phyloP scores from a whole-genome alignment of 192 early-diverging fungal species.

The Chytriomyces confervae region DNA sequence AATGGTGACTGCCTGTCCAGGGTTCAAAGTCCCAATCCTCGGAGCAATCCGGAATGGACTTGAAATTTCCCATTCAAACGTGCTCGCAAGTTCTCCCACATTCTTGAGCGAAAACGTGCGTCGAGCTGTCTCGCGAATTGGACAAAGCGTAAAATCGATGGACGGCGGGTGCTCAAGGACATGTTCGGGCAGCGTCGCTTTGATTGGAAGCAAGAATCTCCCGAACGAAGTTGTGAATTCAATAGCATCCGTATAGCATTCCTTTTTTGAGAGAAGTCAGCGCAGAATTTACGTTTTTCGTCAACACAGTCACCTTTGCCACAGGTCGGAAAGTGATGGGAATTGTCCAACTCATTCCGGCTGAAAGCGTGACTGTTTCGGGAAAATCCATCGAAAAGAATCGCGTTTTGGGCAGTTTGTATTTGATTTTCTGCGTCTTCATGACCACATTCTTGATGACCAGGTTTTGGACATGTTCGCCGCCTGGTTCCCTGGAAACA shows the following conservation, averaged over 20 bases:
- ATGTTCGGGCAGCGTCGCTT: constrained; percentile 63
- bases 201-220: constrained; percentile 57
- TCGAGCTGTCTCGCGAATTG: constrained; percentile 52
- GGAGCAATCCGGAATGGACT: constrained; percentile 54
- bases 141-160: constrained; percentile 59
- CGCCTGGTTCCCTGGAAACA: constrained; percentile 61
- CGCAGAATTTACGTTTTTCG: not conserved
- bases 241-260: constrained; percentile 60
- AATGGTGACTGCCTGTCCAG: constrained; percentile 38
- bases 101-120: constrained; percentile 54
- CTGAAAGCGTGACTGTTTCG: constrained; percentile 61
- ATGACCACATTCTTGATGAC: constrained; percentile 64
- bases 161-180: constrained; percentile 53
- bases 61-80: constrained; percentile 57
- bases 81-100: constrained; percentile 53
- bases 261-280: constrained; percentile 40
- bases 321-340: constrained; percentile 65
- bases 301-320: constrained; percentile 50
- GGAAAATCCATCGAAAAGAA: constrained; percentile 69
- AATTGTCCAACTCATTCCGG: constrained; percentile 65
- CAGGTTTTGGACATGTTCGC: constrained; percentile 58
- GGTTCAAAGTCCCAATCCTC: constrained; percentile 41
- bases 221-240: constrained; percentile 63
- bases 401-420: constrained; percentile 62
- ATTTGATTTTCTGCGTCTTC: constrained; percentile 69